A percentile compares a stretch with the other conserved stretches of the same genome.
Conservation (phyloP, 345 rosid species). For the Boechera divaricarpa region DNA sequence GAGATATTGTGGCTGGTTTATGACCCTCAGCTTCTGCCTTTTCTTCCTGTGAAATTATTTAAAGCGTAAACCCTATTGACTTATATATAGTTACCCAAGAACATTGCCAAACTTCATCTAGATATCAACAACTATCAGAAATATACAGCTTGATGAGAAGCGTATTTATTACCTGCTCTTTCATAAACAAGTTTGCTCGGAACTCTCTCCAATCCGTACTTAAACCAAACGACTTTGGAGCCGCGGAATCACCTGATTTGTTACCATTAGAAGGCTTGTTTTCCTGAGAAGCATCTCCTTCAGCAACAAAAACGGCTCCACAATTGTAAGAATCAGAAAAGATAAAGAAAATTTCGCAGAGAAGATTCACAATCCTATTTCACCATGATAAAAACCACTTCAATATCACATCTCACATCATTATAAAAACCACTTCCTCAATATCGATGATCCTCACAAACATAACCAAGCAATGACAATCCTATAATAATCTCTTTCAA, state of each 20-base stretch:
- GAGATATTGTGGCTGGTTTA: constrained; percentile 49
- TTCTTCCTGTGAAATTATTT: constrained; percentile 42
- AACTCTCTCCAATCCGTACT: constrained; percentile 89
- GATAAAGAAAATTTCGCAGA: no score
- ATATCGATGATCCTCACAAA: constrained; percentile 8
- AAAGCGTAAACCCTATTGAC: constrained; percentile 1
- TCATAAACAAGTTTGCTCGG: constrained; percentile 73
- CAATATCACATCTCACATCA: no score
- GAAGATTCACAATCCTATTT: no score
- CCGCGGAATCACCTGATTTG: constrained; percentile 58
- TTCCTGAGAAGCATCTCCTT: constrained; percentile 65
- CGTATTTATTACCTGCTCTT: constrained; percentile 65
- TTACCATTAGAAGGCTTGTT: constrained; percentile 59
- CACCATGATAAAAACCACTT: no score
- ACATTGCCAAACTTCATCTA: constrained; percentile 11
- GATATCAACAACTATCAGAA: neutral
- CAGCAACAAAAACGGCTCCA: constrained; percentile 47
- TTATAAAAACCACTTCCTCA: neutral
- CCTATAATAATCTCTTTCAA: neutral
- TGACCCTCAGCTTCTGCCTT: constrained; percentile 61
- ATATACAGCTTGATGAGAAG: neutral
- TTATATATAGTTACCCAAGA: neutral
- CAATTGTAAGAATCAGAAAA: constrained; percentile 19
- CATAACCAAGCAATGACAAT: neutral
- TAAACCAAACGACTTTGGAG: constrained; percentile 58